Base-by-base conservation (phyloP, 2,329 filamentous ascomycete genomes). In the Calonectria pteridis region DNA sequence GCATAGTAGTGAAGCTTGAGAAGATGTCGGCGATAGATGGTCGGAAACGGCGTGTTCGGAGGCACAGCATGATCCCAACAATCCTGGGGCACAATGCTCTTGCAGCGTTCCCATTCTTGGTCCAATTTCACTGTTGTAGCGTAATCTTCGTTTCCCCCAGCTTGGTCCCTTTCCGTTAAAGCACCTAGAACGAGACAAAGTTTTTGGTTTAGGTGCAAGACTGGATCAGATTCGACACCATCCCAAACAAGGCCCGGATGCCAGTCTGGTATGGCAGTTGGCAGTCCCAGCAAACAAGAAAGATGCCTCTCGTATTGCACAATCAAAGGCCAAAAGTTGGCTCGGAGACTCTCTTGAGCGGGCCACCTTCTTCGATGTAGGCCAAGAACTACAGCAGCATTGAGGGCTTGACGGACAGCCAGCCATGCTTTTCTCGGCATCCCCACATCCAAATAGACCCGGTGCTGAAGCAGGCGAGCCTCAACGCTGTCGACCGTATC, bases 351-450 rank as follows among this genome's bases (percentile, higher is more conserved):
- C 18, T 63, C 58, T 13, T 29, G n/a, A 3, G 35, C 29, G 29
- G 50, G 50, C 50, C 50, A 63, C 13, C 26, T 63, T 35, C 23
- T 63, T 13, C 84, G 79, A 73, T 89, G 85, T 37, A 86, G 84
- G 75, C 89, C 88, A 1, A 90, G 86, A 1, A 91, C 82, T 73
- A 91, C 85, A 9, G 86, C 86, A 72, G 88, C 87, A 77, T 87
- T 88, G 49, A 91, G 82, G 4, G 86, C 90, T 50, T 87, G 85
- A 16, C 90, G 86, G 50, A 85, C 85, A 11, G 85, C 80, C 6
- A 90, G 82, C 90, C 90, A 92, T 1, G 88, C 87, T 74, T 87
- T 85, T 43, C 88, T 86, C 14, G 90, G 89, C 51, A 88, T 87
- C 3, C 90, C 90, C 73, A 89, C 87, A 71, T 90, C 88, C 66